These are phyloP conservation scores for Wallacemonas rigidus DNA, from an alignment of 208 protist species.

Conservation along the genomic window DNA sequence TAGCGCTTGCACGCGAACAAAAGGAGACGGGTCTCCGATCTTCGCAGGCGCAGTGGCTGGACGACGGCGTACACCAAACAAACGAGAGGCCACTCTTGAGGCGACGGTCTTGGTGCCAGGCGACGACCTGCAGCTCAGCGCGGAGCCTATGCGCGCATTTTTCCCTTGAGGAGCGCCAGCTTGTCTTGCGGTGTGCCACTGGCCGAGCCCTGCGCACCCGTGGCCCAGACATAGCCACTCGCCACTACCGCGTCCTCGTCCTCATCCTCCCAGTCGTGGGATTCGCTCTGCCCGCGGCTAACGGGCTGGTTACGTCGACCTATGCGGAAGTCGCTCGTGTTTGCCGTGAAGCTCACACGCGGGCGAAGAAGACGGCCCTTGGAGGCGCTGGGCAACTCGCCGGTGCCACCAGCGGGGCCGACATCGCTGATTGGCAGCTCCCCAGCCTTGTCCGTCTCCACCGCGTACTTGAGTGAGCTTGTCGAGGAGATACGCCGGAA, in stretches of 20 bases:
- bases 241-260: neutral
- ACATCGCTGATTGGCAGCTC: neutral
- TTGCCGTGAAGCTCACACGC: slow-evolving; percentile 19
- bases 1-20: too few species aligned
- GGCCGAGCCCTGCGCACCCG: neutral
- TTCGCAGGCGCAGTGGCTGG: too few species aligned
- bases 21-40: too few species aligned
- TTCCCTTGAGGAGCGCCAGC: slow-evolving; percentile 18
- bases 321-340: slow-evolving; percentile 8
- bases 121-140: too few species aligned
- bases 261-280: slow-evolving; percentile 13
- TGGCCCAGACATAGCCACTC: neutral
- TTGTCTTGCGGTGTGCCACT: neutral
- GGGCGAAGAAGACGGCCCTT: neutral
- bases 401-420: neutral
- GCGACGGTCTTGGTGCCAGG: too few species aligned
- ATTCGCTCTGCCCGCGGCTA: neutral
- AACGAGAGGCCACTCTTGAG: too few species aligned
- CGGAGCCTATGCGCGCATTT: slow-evolving; percentile 2
- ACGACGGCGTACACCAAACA: too few species aligned
- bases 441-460: neutral
- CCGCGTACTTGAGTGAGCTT: slow-evolving; percentile 12
- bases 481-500: slow-evolving; percentile 9
- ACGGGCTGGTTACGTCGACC: neutral
- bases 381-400: neutral